Evolutionary conservation across 768 basidiomycete genomes (phyloP).

Genomic region (Pisolithus orientalis): DNA sequence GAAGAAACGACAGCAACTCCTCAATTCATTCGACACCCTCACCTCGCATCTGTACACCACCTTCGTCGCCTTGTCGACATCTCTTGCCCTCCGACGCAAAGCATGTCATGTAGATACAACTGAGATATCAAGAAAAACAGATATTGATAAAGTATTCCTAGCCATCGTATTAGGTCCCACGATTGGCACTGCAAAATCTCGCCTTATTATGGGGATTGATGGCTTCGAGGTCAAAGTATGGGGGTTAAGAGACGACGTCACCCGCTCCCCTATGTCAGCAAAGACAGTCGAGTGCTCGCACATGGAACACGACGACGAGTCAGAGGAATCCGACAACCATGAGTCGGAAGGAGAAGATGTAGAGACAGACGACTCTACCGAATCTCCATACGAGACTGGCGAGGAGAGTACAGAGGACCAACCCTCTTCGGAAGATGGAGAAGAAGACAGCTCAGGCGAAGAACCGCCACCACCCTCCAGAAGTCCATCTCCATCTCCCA

Average conservation of each 20-base stretch:
- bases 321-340: not conserved
- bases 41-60: conserved; percentile 71
- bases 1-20: conserved; percentile 56
- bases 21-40: conserved; percentile 64
- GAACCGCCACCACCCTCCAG: conserved; percentile 14
- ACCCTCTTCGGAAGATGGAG: not conserved
- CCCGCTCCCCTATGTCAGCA: not conserved
- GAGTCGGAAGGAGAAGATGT: conserved; percentile 6
- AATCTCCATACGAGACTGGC: not conserved
- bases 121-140: not conserved
- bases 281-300: conserved; percentile 6
- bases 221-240: conserved; percentile 46
- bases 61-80: conserved; percentile 65
- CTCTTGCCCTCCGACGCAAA: conserved; percentile 39
- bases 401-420: conserved; percentile 1
- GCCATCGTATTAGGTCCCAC: conserved; percentile 64
- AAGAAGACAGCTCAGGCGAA: not conserved
- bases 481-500: conserved; percentile 24
- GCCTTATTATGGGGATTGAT: conserved; percentile 58
- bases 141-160: conserved; percentile 40
- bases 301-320: conserved; percentile 19
- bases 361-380: not conserved
- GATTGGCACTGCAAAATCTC: conserved; percentile 51
- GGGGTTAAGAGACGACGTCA: conserved; percentile 15
- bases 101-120: not conserved